These are phyloP conservation scores for Ustilago vetiveriae DNA, from an alignment of 1,284 basidiomycete genomes.

Conservation along the genomic window DNA sequence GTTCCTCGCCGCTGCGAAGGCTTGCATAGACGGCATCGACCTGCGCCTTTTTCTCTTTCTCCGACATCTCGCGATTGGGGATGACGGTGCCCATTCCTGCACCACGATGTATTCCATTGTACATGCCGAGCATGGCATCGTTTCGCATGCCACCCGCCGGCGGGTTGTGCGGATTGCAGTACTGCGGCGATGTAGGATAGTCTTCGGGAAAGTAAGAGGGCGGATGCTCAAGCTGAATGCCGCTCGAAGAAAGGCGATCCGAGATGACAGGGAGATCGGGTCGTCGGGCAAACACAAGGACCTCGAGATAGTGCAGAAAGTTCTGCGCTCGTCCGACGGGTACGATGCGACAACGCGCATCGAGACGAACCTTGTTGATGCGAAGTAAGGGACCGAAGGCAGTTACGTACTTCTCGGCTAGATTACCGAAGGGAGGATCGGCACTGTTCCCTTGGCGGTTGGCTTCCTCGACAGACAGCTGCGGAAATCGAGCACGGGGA, in stretches of 20 bases:
- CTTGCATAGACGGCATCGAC: constrained; percentile 92
- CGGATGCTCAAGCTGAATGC: constrained; percentile 84
- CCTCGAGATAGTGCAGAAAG: constrained; percentile 78
- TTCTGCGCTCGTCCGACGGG: constrained; percentile 34
- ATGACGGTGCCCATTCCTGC: constrained; percentile 33
- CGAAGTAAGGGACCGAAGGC: constrained; percentile 44
- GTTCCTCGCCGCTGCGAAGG: constrained; percentile 83
- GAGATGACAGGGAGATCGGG: constrained; percentile 85
- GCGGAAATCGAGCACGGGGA: constrained; percentile 20
- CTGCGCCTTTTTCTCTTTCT: constrained; percentile 90
- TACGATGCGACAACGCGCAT: constrained; percentile 51
- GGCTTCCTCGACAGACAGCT: constrained; percentile 24
- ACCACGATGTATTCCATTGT: constrained; percentile 68
- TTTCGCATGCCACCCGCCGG: constrained; percentile 29
- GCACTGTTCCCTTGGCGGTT: background rate
- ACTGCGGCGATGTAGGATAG: constrained; percentile 74
- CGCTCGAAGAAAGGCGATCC: constrained; percentile 76
- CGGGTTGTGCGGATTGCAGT: constrained; percentile 80
- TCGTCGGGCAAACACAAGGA: constrained; percentile 90
- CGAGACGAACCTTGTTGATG: constrained; percentile 39
- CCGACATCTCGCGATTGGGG: constrained; percentile 63
- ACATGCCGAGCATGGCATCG: constrained; percentile 13
- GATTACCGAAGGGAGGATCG: constrained; percentile 38
- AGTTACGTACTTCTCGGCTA: constrained; percentile 47
- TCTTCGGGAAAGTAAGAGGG: constrained; percentile 72